These are phyloP conservation scores for Omphalea diandra DNA, from an alignment of 441 rosid species.

Conservation along the genomic window DNA sequence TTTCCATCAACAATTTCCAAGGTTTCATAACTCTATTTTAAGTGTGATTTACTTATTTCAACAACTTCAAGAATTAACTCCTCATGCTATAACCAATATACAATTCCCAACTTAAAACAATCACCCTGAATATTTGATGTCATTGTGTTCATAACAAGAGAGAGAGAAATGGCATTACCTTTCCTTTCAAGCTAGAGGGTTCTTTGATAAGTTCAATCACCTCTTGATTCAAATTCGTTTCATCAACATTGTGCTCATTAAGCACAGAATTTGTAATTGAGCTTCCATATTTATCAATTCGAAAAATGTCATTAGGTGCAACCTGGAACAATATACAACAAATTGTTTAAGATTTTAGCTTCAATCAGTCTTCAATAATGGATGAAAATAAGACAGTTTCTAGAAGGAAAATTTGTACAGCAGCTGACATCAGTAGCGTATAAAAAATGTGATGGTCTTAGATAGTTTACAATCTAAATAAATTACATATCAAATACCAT, in stretches of 20 bases:
- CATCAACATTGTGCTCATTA: constrained; percentile 47
- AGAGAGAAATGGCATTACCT: constrained; percentile 43
- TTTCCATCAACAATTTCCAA: too few species aligned
- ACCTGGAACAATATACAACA: constrained; percentile 52
- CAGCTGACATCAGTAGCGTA: neutral
- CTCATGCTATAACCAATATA: neutral
- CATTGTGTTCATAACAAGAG: neutral
- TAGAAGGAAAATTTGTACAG: neutral
- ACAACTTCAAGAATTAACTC: constrained; percentile 1
- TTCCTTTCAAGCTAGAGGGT: constrained; percentile 38
- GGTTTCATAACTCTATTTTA: neutral
- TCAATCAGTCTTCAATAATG: neutral
- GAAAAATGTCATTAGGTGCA: constrained; percentile 66
- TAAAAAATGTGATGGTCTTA: too few species aligned
- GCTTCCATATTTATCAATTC: constrained; percentile 60
- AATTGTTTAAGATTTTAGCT: constrained; percentile 10
- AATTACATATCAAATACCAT: neutral
- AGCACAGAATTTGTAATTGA: constrained; percentile 35
- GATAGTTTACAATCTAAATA: neutral
- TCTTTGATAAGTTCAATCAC: constrained; percentile 33
- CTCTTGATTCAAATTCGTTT: constrained; percentile 47
- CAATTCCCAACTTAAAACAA: neutral
- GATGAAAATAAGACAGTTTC: constrained; percentile 1
- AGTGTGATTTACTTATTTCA: neutral
- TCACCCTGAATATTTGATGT: neutral